Conservation (phyloP, 805 yeast genomes). For the Spathaspora arborariae region DNA sequence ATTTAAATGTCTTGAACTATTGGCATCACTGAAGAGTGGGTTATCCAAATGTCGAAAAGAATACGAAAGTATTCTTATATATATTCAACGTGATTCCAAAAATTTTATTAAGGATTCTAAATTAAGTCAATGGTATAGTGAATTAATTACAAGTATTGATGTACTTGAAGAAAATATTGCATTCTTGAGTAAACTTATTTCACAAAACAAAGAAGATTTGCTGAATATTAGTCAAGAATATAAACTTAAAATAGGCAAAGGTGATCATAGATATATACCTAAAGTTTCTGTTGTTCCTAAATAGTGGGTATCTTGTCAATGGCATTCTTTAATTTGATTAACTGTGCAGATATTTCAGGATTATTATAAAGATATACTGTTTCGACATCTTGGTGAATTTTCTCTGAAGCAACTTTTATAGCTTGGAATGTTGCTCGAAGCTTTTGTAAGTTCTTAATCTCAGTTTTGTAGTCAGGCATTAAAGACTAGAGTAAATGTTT, state of each 20-base stretch:
- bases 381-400: conserved; percentile 23
- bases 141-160: conserved; percentile 14
- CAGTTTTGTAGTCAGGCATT: conserved; percentile 1
- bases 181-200: conserved; percentile 1
- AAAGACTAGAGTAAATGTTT: neutral
- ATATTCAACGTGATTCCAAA: conserved; percentile 4
- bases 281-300: conserved; percentile 9
- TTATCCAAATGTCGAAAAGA: neutral
- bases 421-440: conserved; percentile 28
- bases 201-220: conserved; percentile 6
- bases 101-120: conserved; percentile 2
- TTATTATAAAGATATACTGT: conserved; percentile 17
- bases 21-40: conserved; percentile 1
- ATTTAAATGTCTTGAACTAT: conserved; percentile 7
- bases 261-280: conserved; percentile 25
- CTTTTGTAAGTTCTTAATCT: conserved; percentile 19
- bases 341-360: conserved; percentile 6
- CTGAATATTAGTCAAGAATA: conserved; percentile 5
- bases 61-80: conserved; percentile 1
- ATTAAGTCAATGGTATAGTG: conserved; percentile 16
- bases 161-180: conserved; percentile 10
- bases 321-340: conserved; percentile 5
- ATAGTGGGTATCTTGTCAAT: conserved; percentile 5
- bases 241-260: conserved; percentile 10
- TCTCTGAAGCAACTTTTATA: conserved; percentile 24